These are phyloP conservation scores for Cryptosporidium andersoni DNA, from an alignment of 169 alveolate species.

Conservation along the genomic window DNA sequence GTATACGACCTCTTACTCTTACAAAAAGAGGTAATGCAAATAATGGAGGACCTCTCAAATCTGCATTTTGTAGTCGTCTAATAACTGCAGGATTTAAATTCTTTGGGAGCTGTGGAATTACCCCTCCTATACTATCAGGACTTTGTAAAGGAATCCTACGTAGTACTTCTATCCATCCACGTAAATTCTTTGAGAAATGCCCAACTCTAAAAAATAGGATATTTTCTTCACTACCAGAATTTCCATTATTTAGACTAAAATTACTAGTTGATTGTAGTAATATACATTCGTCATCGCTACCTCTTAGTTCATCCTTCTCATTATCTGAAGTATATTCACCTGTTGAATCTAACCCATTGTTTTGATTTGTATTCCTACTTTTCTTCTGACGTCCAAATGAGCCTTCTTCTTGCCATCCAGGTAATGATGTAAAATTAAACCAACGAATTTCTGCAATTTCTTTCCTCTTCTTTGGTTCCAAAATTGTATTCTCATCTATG, in stretches of 20 bases:
- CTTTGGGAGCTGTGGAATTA: conserved; percentile 43
- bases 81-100: conserved; percentile 69
- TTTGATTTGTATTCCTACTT: conserved; percentile 3
- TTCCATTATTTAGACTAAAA: neutral
- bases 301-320: conserved; percentile 12
- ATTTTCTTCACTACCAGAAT: neutral
- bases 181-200: conserved; percentile 76
- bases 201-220: conserved; percentile 63
- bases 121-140: conserved; percentile 24
- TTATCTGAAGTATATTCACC: conserved; percentile 31
- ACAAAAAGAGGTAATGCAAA: conserved; percentile 66
- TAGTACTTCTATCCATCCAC: conserved; percentile 74
- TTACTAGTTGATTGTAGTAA: neutral
- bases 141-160: conserved; percentile 32
- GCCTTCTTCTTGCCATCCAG: conserved; percentile 31
- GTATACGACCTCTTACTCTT: conserved; percentile 39
- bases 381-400: conserved; percentile 14
- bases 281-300: conserved; percentile 30
- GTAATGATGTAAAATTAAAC: conserved; percentile 78
- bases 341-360: neutral
- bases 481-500: conserved; percentile 78
- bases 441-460: conserved; percentile 86
- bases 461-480: conserved; percentile 83
- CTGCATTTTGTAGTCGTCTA: conserved; percentile 75
- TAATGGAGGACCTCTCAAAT: conserved; percentile 72